Evolutionary conservation across 371 early-diverging fungal genomes (phyloP), one percentile per base, ranked within the genome.

Genomic region (Apophysomyces variabilis): DNA sequence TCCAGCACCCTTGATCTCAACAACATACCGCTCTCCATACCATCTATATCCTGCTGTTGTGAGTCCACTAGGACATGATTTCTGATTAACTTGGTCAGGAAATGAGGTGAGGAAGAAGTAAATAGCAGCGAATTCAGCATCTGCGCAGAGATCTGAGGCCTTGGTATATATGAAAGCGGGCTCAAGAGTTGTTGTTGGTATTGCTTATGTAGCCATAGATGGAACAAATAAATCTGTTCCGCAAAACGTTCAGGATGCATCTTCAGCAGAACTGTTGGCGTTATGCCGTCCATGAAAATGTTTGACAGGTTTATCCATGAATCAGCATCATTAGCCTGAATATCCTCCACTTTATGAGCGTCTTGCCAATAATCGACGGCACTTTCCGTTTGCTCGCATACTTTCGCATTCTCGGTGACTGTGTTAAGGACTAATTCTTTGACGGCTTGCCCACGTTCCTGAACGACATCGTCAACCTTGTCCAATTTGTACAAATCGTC

Each of bases 201-300:
- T 21, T 76, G 71, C 6, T 70, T 65, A 36, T 83, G 75, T 44
- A 67, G 70, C 6, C 77, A 70, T 47, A 80, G 78, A 74, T 89
- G 90, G 70, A 90, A 91, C 36, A 90, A 62, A 65, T 89, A 90
- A 46, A 89, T 72, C 67, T 93, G 93, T 38, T 89, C 85, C 9
- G 93, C 90, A 74, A 93, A 87, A 38, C 87, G 84, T 0, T 60
- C 58, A 0, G 92, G 89, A 60, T 84, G 73, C 16, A 93, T 73
- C 14, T 72, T 79, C 18, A 93, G 74, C 63, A 93, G 86, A 4
- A 92, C 61, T 0, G 82, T 68, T 5, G 90, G 87, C 5, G 89
- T 84, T 38, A 93, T 72, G 0, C 92, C 92, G 8, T 83, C 83
- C 12, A 79, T 74, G 1, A 83, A 60, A 0, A 89, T 57, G 58